These are phyloP conservation scores for Naganishia liquefaciens DNA, from an alignment of 1,284 basidiomycete genomes.

Conservation along the genomic window DNA sequence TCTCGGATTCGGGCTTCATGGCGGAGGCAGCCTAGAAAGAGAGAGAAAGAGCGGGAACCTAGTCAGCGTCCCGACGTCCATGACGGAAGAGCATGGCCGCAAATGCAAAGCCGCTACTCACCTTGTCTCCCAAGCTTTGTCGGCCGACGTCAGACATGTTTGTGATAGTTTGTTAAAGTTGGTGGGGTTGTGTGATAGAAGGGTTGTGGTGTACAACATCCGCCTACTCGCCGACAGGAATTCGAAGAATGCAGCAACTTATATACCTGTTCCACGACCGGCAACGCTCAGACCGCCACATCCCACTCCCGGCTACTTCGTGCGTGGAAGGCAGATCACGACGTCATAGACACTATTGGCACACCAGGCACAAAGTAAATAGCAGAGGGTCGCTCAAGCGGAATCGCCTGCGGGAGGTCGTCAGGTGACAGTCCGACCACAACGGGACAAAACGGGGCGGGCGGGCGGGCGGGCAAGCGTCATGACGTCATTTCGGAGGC, in stretches of 20 bases:
- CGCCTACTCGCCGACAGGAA: not conserved
- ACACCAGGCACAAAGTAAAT: conserved; percentile 1
- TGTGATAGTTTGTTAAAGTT: conserved; percentile 13
- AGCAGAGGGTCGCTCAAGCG: not conserved
- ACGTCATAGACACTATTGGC: conserved; percentile 12
- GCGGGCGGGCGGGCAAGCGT: not conserved
- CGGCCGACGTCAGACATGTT: conserved; percentile 40
- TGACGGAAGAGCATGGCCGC: too few relatives aligned
- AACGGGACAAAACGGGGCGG: too few relatives aligned
- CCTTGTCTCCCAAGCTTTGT: conserved; percentile 42
- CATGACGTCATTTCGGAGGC: conserved; percentile 1
- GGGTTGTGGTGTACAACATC: not conserved
- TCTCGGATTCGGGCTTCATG: conserved; percentile 26
- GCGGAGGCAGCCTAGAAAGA: conserved; percentile 17
- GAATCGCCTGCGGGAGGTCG: not conserved
- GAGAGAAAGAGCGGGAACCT: not conserved
- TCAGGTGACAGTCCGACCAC: conserved; percentile 2
- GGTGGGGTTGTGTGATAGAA: not conserved
- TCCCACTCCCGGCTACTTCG: conserved; percentile 15
- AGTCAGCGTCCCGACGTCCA: too few relatives aligned
- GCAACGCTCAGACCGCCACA: not conserved
- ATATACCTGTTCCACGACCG: conserved; percentile 3
- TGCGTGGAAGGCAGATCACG: conserved; percentile 21
- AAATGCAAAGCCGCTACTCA: not conserved
- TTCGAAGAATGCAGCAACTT: not conserved